These are phyloP conservation scores for Collariella sp. DNA, from an alignment of 495 filamentous ascomycete species.

Conservation along the genomic window DNA sequence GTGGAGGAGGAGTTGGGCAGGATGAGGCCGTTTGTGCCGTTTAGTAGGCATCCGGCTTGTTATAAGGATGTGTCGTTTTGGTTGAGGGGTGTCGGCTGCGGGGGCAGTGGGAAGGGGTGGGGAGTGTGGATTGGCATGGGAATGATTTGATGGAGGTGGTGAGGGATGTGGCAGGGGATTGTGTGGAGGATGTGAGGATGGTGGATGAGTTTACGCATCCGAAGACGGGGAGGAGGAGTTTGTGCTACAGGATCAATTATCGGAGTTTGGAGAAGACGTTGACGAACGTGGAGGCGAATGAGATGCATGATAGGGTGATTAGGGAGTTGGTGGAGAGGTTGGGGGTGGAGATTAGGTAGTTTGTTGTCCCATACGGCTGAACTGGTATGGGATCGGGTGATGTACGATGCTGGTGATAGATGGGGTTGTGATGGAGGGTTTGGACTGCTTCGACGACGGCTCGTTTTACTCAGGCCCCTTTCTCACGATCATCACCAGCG, in stretches of 20 bases:
- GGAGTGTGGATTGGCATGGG: conserved; percentile 59
- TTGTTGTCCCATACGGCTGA: not conserved
- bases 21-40: conserved; percentile 67
- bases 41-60: conserved; percentile 81
- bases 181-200: conserved; percentile 77
- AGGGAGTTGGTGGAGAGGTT: conserved; percentile 54
- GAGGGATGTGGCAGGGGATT: conserved; percentile 65
- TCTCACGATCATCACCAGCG: not conserved
- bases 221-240: conserved; percentile 69
- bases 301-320: conserved; percentile 59
- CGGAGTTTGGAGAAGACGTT: conserved; percentile 81
- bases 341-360: conserved; percentile 71
- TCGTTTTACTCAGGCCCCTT: not conserved
- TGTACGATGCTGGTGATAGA: not conserved
- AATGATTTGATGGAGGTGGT: conserved; percentile 97
- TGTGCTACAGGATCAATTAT: conserved; percentile 92
- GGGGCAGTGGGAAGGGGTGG: conserved; percentile 44
- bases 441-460: not conserved
- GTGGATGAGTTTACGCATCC: conserved; percentile 82
- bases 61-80: conserved; percentile 93
- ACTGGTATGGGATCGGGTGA: not conserved
- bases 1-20: conserved; percentile 39
- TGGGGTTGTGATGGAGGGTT: not conserved
- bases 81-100: conserved; percentile 49
- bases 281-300: conserved; percentile 69